A percentile compares a stretch with the other conserved stretches of the same genome.
Conservation (phyloP, 441 rosid genomes). For the Eugenia klotzschiana region DNA sequence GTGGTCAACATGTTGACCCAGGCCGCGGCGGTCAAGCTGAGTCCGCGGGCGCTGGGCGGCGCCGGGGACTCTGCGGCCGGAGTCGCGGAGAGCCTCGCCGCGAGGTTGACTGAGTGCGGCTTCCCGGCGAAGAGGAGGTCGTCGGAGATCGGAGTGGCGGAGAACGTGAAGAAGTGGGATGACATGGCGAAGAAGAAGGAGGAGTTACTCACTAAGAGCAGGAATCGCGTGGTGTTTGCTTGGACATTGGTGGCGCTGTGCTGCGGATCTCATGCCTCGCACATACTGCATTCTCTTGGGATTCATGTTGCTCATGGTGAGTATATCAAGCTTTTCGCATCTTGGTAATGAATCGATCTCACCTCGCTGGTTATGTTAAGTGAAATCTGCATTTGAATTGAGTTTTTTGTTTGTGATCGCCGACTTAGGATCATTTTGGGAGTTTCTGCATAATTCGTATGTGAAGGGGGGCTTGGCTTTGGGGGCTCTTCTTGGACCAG, state of each 20-base stretch:
- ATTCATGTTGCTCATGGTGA: conserved; percentile 79
- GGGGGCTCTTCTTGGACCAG: conserved; percentile 83
- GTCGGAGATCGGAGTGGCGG: conserved; percentile 57
- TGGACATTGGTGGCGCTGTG: conserved; percentile 92
- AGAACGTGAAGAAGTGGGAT: conserved; percentile 65
- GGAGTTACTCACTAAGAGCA: conserved; percentile 49
- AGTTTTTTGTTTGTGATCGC: conserved; percentile 3
- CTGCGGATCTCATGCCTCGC: conserved; percentile 88
- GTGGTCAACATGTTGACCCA: conserved; percentile 88
- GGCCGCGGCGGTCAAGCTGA: conserved; percentile 67
- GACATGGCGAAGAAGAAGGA: conserved; percentile 64
- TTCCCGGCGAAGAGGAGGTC: conserved; percentile 66
- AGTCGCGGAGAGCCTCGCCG: conserved; percentile 43
- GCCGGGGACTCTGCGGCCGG: conserved; percentile 7
- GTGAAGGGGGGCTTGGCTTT: conserved; percentile 75
- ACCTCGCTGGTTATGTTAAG: not conserved
- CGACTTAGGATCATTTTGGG: conserved; percentile 52
- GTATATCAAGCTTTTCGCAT: not conserved
- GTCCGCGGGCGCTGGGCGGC: conserved; percentile 15
- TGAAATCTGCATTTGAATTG: not conserved
- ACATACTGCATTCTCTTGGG: conserved; percentile 71
- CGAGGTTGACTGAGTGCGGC: conserved; percentile 67
- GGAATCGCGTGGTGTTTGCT: conserved; percentile 75
- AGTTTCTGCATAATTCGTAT: conserved; percentile 68
- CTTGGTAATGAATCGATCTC: not conserved